A percentile compares a stretch with the other conserved stretches of the same genome.
These are phyloP conservation scores for Edaphochlamys debaryana DNA, from an alignment of 139 green algal species.

Conservation along the genomic window DNA sequence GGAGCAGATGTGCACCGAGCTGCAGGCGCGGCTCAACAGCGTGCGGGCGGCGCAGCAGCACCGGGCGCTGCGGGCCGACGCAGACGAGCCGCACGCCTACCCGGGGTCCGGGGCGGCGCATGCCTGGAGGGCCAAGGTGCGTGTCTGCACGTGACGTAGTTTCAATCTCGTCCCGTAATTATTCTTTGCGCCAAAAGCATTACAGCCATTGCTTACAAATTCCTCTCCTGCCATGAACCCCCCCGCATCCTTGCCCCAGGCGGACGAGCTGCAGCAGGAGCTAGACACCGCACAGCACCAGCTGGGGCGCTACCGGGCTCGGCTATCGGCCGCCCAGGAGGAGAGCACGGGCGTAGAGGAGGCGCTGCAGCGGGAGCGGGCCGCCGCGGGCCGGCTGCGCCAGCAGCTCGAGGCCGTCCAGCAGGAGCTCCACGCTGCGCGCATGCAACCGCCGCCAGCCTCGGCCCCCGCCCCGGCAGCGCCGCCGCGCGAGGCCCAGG, in stretches of 20 bases:
- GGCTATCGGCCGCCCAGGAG: constrained; percentile 37
- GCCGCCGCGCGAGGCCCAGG: no score
- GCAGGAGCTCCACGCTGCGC: constrained; percentile 4
- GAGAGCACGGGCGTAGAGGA: constrained; percentile 43
- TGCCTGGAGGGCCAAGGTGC: constrained; percentile 1
- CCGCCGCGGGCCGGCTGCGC: neutral
- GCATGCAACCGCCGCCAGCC: neutral
- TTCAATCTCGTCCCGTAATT: no score
- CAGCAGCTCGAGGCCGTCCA: constrained; percentile 40
- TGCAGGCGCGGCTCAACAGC: constrained; percentile 8
- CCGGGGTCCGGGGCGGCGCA: neutral
- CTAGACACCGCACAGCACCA: constrained; percentile 16
- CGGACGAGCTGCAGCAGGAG: constrained; percentile 47
- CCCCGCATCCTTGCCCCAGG: no score
- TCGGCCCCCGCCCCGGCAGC: no score
- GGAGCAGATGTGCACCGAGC: constrained; percentile 28
- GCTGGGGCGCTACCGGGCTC: constrained; percentile 36
- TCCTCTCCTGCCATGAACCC: no score
- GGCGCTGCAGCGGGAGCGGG: constrained; percentile 37
- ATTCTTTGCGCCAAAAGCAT: no score
- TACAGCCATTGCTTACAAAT: no score
- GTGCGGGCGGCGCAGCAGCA: constrained; percentile 7
- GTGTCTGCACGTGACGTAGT: no score
- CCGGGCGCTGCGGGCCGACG: neutral
- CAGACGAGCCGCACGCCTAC: neutral